Percentiles rank a stretch among this genome's conserved stretches.
These are phyloP conservation scores for Blepharisma undulans DNA, from an alignment of 169 alveolate genomes.

Conservation along the genomic window DNA sequence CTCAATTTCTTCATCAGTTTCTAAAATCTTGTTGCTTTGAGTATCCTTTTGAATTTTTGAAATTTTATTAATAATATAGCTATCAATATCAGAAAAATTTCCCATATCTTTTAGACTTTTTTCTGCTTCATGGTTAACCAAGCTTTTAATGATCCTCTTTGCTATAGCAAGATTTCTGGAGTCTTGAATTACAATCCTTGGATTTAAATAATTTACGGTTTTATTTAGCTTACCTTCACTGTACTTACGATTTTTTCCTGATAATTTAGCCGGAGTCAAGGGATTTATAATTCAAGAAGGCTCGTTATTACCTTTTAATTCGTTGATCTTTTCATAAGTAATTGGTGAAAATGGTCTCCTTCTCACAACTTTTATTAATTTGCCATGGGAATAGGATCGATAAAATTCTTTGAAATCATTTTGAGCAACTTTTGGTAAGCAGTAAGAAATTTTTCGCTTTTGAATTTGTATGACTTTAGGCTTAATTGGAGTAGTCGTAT, in stretches of 20 bases:
- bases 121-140: not conserved
- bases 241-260: not conserved
- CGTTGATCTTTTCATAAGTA: not conserved
- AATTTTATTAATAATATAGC: not conserved
- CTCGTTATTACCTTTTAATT: not conserved
- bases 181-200: not conserved
- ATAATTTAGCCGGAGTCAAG: not conserved
- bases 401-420: not conserved
- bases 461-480: not conserved
- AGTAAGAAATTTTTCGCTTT: not conserved
- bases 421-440: not conserved
- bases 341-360: not conserved
- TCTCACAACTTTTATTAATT: not conserved
- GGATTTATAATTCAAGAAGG: not conserved
- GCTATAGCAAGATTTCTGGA: not conserved
- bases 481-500: not conserved
- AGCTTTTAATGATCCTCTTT: not conserved
- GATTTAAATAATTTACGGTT: not conserved
- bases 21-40: not conserved
- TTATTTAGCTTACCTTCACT: not conserved
- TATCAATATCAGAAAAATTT: not conserved
- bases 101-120: not conserved
- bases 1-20: not conserved
- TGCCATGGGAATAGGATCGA: not conserved
- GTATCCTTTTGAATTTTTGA: not conserved